phyloP scores from a whole-genome alignment of 1,284 basidiomycete genomes.

The Fistulina hepatica region DNA sequence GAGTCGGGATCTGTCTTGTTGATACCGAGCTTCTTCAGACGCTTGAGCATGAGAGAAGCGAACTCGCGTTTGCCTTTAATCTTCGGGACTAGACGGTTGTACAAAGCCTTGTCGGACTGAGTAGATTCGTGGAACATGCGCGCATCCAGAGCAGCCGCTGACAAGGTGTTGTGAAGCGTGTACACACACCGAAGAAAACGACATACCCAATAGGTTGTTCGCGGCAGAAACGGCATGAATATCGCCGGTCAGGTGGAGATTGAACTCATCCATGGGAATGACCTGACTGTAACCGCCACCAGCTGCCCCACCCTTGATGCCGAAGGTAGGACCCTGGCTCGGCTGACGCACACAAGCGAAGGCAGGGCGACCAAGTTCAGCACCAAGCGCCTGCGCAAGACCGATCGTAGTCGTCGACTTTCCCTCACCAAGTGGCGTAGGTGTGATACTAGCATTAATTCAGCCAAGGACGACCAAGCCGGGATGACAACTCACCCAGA shows the following conservation, averaged over 20 bases:
- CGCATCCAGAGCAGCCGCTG: slow-evolving; percentile 92
- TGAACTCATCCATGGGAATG: slow-evolving; percentile 99
- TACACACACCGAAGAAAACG: slow-evolving; percentile 1
- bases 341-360: slow-evolving; percentile 99
- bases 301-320: slow-evolving; percentile 98
- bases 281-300: slow-evolving; percentile 99
- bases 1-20: slow-evolving; percentile 90
- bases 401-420: slow-evolving; percentile 99
- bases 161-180: slow-evolving; percentile 6
- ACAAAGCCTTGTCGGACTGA: slow-evolving; percentile 90
- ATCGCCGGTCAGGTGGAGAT: slow-evolving; percentile 94
- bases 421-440: slow-evolving; percentile 95
- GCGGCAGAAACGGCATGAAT: slow-evolving; percentile 97
- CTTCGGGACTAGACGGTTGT: slow-evolving; percentile 83
- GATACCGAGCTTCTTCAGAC: slow-evolving; percentile 92
- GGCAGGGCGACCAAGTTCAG: slow-evolving; percentile 84
- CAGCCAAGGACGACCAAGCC: slow-evolving; percentile 4
- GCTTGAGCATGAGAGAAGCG: slow-evolving; percentile 92
- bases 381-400: slow-evolving; percentile 92
- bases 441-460: slow-evolving; percentile 66
- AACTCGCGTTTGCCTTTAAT: slow-evolving; percentile 96
- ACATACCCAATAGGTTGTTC: slow-evolving; percentile 83
- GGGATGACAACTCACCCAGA: slow-evolving; percentile 52
- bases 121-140: slow-evolving; percentile 98
- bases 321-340: slow-evolving; percentile 97